Base-by-base conservation (phyloP, 345 rosid genomes). In the Rhodamnia rubescens region DNA sequence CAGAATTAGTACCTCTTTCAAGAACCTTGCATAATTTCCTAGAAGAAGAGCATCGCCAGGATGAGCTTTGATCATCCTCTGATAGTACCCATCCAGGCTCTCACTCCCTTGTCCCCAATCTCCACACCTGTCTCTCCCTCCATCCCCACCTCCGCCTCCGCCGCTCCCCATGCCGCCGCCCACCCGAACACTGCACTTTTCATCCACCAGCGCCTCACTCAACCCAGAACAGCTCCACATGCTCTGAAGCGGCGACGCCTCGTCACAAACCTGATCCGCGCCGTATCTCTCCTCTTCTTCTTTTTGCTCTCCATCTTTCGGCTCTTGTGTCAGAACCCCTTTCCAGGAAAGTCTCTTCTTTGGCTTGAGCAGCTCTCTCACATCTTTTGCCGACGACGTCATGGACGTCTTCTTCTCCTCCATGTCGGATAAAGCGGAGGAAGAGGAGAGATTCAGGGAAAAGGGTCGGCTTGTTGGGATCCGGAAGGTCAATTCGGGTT, bases 1-100 rank as follows among this genome's bases (percentile, higher is more conserved):
- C 32, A 57, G 40, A 22, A 40, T 9, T 55, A 1, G 5, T 82
- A 91, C 95, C 88, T 92, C 95, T 87, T 90, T 92, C 87, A 93
- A 88, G 91, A 88, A 93, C 69, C 86, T 91, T 24, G 93, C 91
- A 64, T 93, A 92, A 81, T 93, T 93, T 18, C 92, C 86, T 22
- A 93, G 95, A 69, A 93, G 83, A 27, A 91, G 89, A 55, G 88
- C 87, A 83, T 91, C 90, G 29, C 88, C 92, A n/a, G 94, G 93
- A 83, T 89, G 85, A 6, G 82, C 83, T 51, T 87, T 20, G 58
- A 93, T 91, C 93, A 91, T 90, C 44, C 83, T 85, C 87, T 90
- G 88, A 81, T 92, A 92, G 88, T 91, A 90, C 10, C 54, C 83
- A 49, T 93, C 93, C 91, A 90, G 74, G 32, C 61, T 85, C 74